Evolutionary conservation across 164 flowering plant genomes (phyloP).

Genomic region (Magnolia kwangsiensis): DNA sequence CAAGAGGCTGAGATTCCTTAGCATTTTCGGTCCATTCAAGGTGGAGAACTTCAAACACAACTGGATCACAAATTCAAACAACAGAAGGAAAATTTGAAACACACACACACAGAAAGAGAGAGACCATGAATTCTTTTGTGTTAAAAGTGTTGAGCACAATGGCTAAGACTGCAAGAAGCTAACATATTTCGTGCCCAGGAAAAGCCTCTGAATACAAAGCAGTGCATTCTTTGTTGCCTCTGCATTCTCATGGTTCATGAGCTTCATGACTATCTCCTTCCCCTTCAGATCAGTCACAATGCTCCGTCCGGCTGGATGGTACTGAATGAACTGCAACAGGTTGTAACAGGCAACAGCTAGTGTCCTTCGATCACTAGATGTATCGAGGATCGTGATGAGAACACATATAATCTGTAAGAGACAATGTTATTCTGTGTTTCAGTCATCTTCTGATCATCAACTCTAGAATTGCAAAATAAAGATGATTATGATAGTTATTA

Average conservation of each 20-base stretch:
- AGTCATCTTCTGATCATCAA: not conserved
- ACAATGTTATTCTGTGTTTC: not conserved
- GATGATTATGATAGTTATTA: no score
- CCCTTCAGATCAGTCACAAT: conserved; percentile 82
- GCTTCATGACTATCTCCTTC: conserved; percentile 88
- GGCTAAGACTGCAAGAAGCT: conserved; percentile 81
- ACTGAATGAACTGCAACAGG: conserved; percentile 87
- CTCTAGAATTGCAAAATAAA: not conserved
- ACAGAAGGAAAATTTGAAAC: no score
- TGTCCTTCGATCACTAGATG: conserved; percentile 76
- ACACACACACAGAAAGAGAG: no score
- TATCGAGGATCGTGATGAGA: conserved; percentile 86
- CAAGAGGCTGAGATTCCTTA: no score
- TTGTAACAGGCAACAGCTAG: conserved; percentile 93
- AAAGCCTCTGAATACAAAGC: conserved; percentile 89
- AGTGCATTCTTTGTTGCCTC: conserved; percentile 90
- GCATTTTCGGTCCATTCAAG: no score
- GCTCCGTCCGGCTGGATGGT: conserved; percentile 79
- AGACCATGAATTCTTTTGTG: no score
- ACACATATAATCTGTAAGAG: conserved; percentile 72
- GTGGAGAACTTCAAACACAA: no score
- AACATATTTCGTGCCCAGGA: conserved; percentile 92
- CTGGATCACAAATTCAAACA: no score
- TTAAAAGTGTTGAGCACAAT: conserved; percentile 9
- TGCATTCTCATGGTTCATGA: conserved; percentile 85